phyloP scores from a whole-genome alignment of 1,284 basidiomycete species.

The Sporisorium scitamineum region DNA sequence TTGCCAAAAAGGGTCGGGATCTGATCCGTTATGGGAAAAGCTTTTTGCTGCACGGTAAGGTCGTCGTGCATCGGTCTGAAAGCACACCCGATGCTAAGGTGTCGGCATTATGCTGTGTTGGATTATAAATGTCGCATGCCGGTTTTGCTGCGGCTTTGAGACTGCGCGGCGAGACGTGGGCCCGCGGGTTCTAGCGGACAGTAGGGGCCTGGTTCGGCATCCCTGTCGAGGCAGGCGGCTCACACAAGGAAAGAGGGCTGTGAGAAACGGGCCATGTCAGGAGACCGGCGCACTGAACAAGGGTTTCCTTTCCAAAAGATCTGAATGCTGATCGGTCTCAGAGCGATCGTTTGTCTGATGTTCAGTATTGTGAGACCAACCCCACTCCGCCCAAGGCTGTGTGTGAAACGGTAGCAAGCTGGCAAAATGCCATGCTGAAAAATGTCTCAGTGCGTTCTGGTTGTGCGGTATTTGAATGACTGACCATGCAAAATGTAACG shows the following conservation, averaged over 20 bases:
- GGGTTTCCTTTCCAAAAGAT: background rate
- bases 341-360: background rate
- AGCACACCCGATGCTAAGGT: background rate
- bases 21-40: no score
- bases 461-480: background rate
- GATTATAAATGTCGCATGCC: background rate
- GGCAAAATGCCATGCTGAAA: constrained; percentile 9
- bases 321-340: background rate
- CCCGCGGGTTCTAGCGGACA: background rate
- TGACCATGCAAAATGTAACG: background rate
- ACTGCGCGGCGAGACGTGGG: background rate
- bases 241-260: background rate
- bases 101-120: no score
- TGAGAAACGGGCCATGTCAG: background rate
- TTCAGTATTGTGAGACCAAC: background rate
- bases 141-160: background rate
- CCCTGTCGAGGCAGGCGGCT: no score
- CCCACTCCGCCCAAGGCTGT: background rate
- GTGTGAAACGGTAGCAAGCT: background rate
- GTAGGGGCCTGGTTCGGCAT: no score
- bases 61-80: background rate
- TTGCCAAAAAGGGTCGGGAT: no score
- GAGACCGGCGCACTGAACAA: background rate
- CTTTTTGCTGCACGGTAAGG: no score
- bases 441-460: background rate